Percentiles rank a stretch among this genome's conserved stretches.
Conservation (phyloP, 2,329 filamentous ascomycete genomes). For the Xylaria arbuscula region DNA sequence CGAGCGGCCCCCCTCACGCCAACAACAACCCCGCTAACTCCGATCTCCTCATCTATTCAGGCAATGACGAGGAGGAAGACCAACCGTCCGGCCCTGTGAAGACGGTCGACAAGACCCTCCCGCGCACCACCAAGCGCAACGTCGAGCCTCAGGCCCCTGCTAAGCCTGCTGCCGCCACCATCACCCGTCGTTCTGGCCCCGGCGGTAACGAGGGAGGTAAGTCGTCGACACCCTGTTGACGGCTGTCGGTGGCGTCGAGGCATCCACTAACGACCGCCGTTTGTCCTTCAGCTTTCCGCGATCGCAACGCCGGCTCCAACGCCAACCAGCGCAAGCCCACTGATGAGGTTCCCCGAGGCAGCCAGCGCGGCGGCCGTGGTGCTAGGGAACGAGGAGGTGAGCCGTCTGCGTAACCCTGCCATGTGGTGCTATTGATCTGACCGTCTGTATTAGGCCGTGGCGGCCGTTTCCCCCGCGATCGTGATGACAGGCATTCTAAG, state of each 20-base stretch:
- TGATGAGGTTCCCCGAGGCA: constrained; percentile 70
- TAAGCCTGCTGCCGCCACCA: constrained; percentile 54
- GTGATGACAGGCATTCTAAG: constrained; percentile 68
- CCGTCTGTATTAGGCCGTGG: constrained; percentile 60
- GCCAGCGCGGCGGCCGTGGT: constrained; percentile 70
- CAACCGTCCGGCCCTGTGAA: constrained; percentile 83
- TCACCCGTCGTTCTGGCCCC: constrained; percentile 67
- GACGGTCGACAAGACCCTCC: constrained; percentile 85
- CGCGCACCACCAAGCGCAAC: constrained; percentile 86
- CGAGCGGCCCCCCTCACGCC: not conserved
- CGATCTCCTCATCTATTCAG: constrained; percentile 53
- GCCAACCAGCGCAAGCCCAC: constrained; percentile 85
- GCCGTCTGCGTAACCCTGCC: constrained; percentile 41
- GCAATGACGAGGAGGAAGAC: constrained; percentile 75
- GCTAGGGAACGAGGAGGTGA: constrained; percentile 71
- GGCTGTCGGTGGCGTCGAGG: constrained; percentile 18
- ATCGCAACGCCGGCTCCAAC: constrained; percentile 82
- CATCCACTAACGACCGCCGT: constrained; percentile 2
- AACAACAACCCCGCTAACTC: constrained; percentile 41
- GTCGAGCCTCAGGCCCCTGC: constrained; percentile 77
- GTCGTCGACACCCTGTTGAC: constrained; percentile 52
- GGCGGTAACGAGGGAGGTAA: constrained; percentile 88
- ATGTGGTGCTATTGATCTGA: constrained; percentile 33
- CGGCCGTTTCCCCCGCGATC: constrained; percentile 62
- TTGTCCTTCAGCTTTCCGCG: constrained; percentile 78